Evolutionary conservation across 306 rosid genomes (phyloP).

Genomic region (Pterocarpus macrocarpus): DNA sequence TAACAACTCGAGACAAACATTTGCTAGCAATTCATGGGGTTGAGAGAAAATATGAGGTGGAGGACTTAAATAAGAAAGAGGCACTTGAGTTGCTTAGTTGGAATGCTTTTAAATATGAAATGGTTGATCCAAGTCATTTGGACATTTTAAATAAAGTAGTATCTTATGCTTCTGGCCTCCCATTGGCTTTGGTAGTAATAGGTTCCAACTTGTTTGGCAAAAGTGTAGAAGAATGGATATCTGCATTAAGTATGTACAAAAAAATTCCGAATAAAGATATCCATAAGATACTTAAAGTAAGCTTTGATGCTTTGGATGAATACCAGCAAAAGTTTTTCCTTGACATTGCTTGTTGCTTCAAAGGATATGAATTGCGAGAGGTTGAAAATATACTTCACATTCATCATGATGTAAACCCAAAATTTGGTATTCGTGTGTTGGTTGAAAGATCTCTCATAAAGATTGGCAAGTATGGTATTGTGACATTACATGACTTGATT

Average conservation of each 20-base stretch:
- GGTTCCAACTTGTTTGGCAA: slow-evolving; percentile 36
- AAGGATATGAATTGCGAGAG: neutral
- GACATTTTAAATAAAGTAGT: neutral
- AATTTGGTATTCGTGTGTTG: slow-evolving; percentile 1
- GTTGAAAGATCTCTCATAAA: slow-evolving; percentile 41
- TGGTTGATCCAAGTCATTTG: neutral
- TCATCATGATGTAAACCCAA: neutral
- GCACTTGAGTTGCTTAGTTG: slow-evolving; percentile 44
- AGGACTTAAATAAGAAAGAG: neutral
- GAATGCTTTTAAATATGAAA: slow-evolving; percentile 34
- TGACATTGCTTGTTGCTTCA: slow-evolving; percentile 41
- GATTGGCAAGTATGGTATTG: neutral
- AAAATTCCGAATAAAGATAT: neutral
- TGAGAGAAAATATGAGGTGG: neutral
- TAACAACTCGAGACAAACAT: slow-evolving; percentile 40
- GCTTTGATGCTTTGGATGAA: slow-evolving; percentile 25
- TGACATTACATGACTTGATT: slow-evolving; percentile 37
- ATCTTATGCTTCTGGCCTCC: slow-evolving; percentile 37
- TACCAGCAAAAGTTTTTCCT: slow-evolving; percentile 23
- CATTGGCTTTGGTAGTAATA: slow-evolving; percentile 42
- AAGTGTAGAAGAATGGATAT: slow-evolving; percentile 20
- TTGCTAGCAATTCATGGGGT: slow-evolving; percentile 28
- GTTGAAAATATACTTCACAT: neutral
- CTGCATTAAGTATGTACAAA: neutral
- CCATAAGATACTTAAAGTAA: slow-evolving; percentile 14